phyloP scores from a whole-genome alignment of 2,329 filamentous ascomycete genomes.

The Ceratocystis cubensis region DNA sequence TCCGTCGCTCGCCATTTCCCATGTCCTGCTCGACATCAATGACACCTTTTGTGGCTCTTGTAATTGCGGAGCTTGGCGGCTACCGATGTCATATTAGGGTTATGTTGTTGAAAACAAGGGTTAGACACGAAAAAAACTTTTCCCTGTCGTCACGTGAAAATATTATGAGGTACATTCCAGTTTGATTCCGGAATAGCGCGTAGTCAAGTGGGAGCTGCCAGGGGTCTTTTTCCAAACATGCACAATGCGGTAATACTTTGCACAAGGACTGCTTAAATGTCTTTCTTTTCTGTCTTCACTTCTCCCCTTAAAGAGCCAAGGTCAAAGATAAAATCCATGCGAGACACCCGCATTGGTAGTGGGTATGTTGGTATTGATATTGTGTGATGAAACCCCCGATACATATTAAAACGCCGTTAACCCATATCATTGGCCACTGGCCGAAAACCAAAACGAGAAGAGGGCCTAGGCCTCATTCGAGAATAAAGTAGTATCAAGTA shows the following conservation, averaged over 20 bases:
- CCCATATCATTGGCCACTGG: neutral
- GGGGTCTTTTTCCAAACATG: no score
- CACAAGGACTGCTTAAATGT: no score
- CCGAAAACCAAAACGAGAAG: neutral
- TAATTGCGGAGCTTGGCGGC: neutral
- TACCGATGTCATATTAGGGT: neutral
- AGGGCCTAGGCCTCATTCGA: neutral
- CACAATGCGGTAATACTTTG: no score
- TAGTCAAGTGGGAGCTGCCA: no score
- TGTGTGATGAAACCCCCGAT: slow-evolving; percentile 1
- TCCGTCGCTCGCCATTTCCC: neutral
- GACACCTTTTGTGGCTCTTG: slow-evolving; percentile 8
- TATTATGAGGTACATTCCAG: no score
- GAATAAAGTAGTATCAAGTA: slow-evolving; percentile 5
- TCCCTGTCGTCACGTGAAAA: no score
- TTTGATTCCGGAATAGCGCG: no score
- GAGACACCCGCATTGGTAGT: no score
- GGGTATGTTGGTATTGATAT: neutral
- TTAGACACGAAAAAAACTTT: neutral
- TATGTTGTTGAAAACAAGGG: neutral
- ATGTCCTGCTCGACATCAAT: slow-evolving; percentile 4
- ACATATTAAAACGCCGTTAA: slow-evolving; percentile 9
- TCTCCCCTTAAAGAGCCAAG: neutral
- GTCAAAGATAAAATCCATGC: neutral
- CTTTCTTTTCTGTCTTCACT: no score